Base-by-base conservation (phyloP, 192 early-diverging fungal genomes). In the Thoreauomyces humboldtii region DNA sequence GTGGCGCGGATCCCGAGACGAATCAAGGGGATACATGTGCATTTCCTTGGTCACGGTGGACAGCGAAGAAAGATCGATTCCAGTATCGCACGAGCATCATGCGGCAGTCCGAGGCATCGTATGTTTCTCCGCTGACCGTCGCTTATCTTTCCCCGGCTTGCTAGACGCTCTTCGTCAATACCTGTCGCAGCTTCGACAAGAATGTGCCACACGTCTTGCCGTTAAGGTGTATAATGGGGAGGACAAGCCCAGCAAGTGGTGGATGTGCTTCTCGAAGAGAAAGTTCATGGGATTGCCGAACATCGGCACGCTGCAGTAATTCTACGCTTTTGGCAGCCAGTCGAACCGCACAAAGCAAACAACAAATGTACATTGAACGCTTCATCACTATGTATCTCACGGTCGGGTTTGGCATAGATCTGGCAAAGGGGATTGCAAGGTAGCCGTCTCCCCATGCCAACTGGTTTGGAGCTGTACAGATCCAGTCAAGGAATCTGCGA, bases 221-320 rank as follows among this genome's bases (percentile, higher is more conserved):
- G 82, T 84, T 17, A 80, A 80, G 37, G 79, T 97, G 19, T 99
- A 92, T 78, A 91, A 92, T 38, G 85, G 82, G 34, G 25, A 17
- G 82, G 64, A 90, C 71, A 70, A 62, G 32, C 89, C 92, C 15
- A 92, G 90, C 83, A 99, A 99, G 73, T 99, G 95, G 95, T 99
- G 97, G 97, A 82, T 99, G 84, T 89, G 91, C 71, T 99, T 99
- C 83, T 87, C 92, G 70, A 99, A 97, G 86, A 85, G 94, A 67
- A 94, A 96, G 80, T 99, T 99, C 70, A 99, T 99, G 95, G 88
- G 88, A 70, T 85, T 94, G 78, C 73, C 82, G 17, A 71, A 66
- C 37, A 70, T 76, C 32, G 77, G 77, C n/a, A 78, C 77, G 17
- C 38, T n/a, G n/a, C n/a, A n/a, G n/a, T n/a, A n/a, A n/a, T n/a